Percentiles rank a stretch among this genome's conserved stretches.
Evolutionary conservation across 495 filamentous ascomycete genomes (phyloP).

Genomic region (Sphaerosporella brunnea): DNA sequence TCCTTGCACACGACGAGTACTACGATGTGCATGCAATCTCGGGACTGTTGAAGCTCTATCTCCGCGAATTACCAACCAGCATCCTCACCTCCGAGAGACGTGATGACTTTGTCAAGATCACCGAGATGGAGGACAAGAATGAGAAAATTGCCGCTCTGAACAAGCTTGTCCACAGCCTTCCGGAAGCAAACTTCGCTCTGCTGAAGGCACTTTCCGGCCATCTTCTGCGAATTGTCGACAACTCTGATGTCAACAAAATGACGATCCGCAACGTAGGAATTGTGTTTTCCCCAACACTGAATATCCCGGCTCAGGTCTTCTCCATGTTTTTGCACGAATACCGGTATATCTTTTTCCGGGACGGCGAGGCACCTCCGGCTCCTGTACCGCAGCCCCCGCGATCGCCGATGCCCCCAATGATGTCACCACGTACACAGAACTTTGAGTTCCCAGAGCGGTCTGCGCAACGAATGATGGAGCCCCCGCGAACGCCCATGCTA

Average conservation of each 20-base stretch:
- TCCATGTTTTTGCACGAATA: conserved; percentile 86
- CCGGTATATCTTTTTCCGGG: conserved; percentile 61
- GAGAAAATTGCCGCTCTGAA: conserved; percentile 75
- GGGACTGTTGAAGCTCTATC: conserved; percentile 81
- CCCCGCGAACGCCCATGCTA: conserved; percentile 18
- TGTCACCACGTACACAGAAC: conserved; percentile 5
- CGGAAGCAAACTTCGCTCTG: conserved; percentile 59
- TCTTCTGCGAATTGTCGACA: conserved; percentile 73
- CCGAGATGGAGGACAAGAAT: conserved; percentile 55
- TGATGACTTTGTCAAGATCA: conserved; percentile 69
- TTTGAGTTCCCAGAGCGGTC: conserved; percentile 5
- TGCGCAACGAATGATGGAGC: conserved; percentile 10
- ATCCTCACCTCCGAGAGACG: conserved; percentile 83
- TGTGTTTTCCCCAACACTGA: conserved; percentile 94
- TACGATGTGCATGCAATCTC: conserved; percentile 95
- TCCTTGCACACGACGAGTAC: conserved; percentile 64
- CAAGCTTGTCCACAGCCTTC: conserved; percentile 66
- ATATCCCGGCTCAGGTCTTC: conserved; percentile 90
- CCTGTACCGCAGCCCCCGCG: conserved; percentile 6
- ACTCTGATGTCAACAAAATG: conserved; percentile 91
- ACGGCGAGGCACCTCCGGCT: conserved; percentile 33
- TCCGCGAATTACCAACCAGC: conserved; percentile 76
- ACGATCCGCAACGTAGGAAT: conserved; percentile 93
- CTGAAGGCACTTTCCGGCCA: conserved; percentile 70
- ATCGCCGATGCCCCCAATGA: conserved; percentile 13